Percentiles rank a stretch among this genome's conserved stretches.
These are phyloP conservation scores for Xylaria telfairii DNA, from an alignment of 495 filamentous ascomycete genomes.

Conservation along the genomic window DNA sequence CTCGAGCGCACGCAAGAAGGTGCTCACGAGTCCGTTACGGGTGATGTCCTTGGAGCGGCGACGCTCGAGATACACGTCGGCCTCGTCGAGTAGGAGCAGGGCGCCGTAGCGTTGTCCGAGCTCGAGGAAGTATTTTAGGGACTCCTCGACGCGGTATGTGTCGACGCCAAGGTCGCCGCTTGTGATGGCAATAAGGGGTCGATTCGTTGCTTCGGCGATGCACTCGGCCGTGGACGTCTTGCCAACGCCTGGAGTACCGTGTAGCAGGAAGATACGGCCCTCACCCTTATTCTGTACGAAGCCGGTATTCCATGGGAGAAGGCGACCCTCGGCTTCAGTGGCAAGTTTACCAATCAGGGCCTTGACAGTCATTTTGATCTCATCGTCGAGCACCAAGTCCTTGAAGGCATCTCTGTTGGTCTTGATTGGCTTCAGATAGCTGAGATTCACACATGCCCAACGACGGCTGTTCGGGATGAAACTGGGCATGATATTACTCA, in stretches of 20 bases:
- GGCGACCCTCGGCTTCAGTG: slow-evolving; percentile 10
- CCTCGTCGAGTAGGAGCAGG: slow-evolving; percentile 60
- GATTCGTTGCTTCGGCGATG: slow-evolving; percentile 56
- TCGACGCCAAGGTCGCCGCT: slow-evolving; percentile 61
- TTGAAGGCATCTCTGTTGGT: slow-evolving; percentile 14
- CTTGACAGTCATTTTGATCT: slow-evolving; percentile 22
- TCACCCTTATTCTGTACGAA: slow-evolving; percentile 29
- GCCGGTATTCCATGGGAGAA: slow-evolving; percentile 19
- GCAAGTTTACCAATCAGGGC: slow-evolving; percentile 13
- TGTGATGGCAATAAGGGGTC: slow-evolving; percentile 59
- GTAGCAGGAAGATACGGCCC: slow-evolving; percentile 42
- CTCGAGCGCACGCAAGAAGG: slow-evolving; percentile 62
- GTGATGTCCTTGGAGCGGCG: slow-evolving; percentile 53
- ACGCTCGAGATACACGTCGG: slow-evolving; percentile 59
- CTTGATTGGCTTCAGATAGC: slow-evolving; percentile 13
- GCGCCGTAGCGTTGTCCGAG: slow-evolving; percentile 59
- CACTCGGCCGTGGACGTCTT: slow-evolving; percentile 66
- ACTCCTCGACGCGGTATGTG: slow-evolving; percentile 51
- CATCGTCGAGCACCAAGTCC: slow-evolving; percentile 15
- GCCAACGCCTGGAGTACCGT: slow-evolving; percentile 60
- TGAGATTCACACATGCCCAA: slow-evolving; percentile 33
- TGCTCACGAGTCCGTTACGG: slow-evolving; percentile 59
- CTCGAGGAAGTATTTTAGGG: slow-evolving; percentile 58
- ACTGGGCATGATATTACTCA: slow-evolving; percentile 35
- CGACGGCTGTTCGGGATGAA: slow-evolving; percentile 39